Percentiles rank a stretch among this genome's conserved stretches.
Conservation (phyloP, 1,139 yeast species). For the Keqinozyma sinolaborantium region DNA sequence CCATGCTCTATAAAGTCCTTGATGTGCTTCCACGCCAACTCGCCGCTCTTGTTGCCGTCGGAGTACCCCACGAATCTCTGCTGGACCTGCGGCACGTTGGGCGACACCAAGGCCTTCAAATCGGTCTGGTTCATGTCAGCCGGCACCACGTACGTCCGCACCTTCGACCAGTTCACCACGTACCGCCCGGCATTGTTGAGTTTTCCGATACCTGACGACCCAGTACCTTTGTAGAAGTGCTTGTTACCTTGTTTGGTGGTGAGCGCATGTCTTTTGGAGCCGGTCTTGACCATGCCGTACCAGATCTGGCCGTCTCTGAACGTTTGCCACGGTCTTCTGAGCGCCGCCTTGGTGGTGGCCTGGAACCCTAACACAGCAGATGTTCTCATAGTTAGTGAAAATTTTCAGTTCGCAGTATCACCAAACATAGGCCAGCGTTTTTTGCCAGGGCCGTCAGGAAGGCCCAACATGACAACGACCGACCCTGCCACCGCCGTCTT, state of each 20-base stretch:
- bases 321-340: constrained; percentile 88
- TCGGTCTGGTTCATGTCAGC: constrained; percentile 36
- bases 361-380: constrained; percentile 51
- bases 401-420: too few relatives aligned
- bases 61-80: constrained; percentile 68
- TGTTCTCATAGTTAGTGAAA: constrained; percentile 47
- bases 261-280: constrained; percentile 80
- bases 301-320: constrained; percentile 79
- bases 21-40: constrained; percentile 67
- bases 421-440: too few relatives aligned
- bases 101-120: constrained; percentile 70
- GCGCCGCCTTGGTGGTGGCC: constrained; percentile 44
- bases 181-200: constrained; percentile 74
- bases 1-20: constrained; percentile 78
- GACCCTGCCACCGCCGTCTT: too few relatives aligned
- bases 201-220: constrained; percentile 89
- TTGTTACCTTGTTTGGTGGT: constrained; percentile 95
- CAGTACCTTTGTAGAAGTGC: constrained; percentile 91
- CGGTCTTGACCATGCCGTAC: constrained; percentile 74
- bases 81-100: constrained; percentile 65
- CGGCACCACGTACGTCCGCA: constrained; percentile 89
- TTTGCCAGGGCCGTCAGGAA: too few relatives aligned
- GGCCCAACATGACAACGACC: too few relatives aligned
- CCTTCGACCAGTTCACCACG: constrained; percentile 77
- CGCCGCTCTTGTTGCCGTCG: constrained; percentile 73